Conservation (phyloP, 2,329 filamentous ascomycete species). For the Cladosporium sp. region DNA sequence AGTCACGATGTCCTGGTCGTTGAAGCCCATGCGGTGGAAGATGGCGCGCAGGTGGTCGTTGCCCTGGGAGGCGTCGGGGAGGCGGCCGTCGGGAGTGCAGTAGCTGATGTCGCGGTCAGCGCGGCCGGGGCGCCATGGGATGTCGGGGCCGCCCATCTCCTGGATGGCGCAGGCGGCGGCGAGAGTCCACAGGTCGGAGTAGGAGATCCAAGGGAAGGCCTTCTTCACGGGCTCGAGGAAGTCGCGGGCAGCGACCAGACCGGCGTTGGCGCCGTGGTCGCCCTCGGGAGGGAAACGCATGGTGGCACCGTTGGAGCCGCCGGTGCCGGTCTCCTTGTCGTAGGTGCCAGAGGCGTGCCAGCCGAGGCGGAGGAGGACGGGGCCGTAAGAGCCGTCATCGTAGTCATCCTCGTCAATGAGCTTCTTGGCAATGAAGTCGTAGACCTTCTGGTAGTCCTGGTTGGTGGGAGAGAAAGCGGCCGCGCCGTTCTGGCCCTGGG, state of each 20-base stretch:
- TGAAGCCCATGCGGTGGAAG: slow-evolving; percentile 96
- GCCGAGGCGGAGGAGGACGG: slow-evolving; percentile 81
- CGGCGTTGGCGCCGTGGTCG: slow-evolving; percentile 90
- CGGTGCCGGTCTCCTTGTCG: slow-evolving; percentile 80
- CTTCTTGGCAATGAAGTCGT: slow-evolving; percentile 74
- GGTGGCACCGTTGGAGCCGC: slow-evolving; percentile 91
- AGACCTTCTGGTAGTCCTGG: slow-evolving; percentile 92
- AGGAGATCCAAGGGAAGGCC: slow-evolving; percentile 91
- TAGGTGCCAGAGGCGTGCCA: slow-evolving; percentile 95
- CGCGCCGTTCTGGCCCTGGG: slow-evolving; percentile 33
- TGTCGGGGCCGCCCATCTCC: slow-evolving; percentile 84
- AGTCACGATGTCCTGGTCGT: slow-evolving; percentile 94
- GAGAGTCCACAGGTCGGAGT: slow-evolving; percentile 96
- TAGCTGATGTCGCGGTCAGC: slow-evolving; percentile 70
- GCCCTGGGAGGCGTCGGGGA: slow-evolving; percentile 75
- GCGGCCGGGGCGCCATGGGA: slow-evolving; percentile 87
- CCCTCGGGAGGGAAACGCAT: slow-evolving; percentile 92
- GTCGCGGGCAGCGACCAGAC: slow-evolving; percentile 77
- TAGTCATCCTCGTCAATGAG: slow-evolving; percentile 91
- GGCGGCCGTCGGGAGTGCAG: slow-evolving; percentile 91
- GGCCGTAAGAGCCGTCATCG: slow-evolving; percentile 93
- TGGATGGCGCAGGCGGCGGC: slow-evolving; percentile 80
- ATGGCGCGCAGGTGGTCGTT: slow-evolving; percentile 80
- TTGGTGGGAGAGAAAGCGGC: slow-evolving; percentile 66
- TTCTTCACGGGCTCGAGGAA: slow-evolving; percentile 89